Evolutionary conservation across 2,329 filamentous ascomycete genomes (phyloP), one percentile per base, ranked within the genome.

Genomic region (Aspergillus neotritici): DNA sequence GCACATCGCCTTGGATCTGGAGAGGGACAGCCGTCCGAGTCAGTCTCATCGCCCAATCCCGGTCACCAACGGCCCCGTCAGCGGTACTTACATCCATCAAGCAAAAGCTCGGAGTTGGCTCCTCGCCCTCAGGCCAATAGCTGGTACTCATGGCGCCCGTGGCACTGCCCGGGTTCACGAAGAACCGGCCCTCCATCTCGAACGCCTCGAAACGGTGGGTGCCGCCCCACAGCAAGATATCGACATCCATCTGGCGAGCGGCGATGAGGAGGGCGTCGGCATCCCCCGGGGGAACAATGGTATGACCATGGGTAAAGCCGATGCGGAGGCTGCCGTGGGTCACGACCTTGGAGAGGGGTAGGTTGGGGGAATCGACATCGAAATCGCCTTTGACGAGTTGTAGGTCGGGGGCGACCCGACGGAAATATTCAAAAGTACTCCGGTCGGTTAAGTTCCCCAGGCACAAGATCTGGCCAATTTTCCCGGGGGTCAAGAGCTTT

Each of bases 1-100:
- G 78, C 12, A 94, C 94, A 64, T 96, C 94, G 28, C 91, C 91
- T 79, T 97, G 91, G 30, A 94, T 87, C 88, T 94, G 56, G 48
- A 10, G 12, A 32, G 13, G 56, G 48, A 10, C 10, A 32, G 13
- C 14, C 9, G 30, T 54, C 33, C 46, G 38, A 37, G 40, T 56
- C 9, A 12, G 28, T 33, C 25, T 8, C 8, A 4, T 4, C 16
- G 14, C 31, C 0, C n/a, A 2, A 10, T n/a, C 17, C 9, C 2
- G 17, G 17, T 21, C 17, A 5, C 17, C 21, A 25, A 25, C 4
- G 21, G 2, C 21, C 9, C 21, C 21, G 5, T 8, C 21, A 25
- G 7, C 12, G 11, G 34, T 35, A 84, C 88, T 73, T 67, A 96
- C 90, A 78, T 97, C 91, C 91, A 97, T 96, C 66, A 97, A 71